Evolutionary conservation across 2,329 filamentous ascomycete species (phyloP).

Genomic region (Colletotrichum karsti): DNA sequence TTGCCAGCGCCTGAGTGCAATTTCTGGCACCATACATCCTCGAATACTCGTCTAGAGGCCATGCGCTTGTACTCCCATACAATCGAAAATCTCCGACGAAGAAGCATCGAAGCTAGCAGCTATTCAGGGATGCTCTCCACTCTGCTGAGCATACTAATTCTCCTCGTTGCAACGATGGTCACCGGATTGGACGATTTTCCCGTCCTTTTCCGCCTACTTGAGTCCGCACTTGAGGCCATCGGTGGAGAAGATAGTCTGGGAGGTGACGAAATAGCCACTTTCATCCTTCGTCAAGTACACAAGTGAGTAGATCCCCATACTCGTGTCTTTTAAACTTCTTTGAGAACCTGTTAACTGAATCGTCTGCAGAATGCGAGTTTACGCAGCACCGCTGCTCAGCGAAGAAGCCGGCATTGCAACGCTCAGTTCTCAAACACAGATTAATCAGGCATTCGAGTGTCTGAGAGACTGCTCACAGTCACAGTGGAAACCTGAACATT

Average conservation of each 20-base stretch:
- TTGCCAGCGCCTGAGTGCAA: neutral
- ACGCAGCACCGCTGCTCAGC: conserved; percentile 1
- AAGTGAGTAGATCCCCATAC: neutral
- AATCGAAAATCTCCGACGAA: neutral
- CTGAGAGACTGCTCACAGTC: neutral
- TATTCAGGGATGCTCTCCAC: conserved; percentile 14
- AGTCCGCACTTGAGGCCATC: conserved; percentile 36
- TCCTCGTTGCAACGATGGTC: conserved; percentile 35
- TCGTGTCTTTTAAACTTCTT: neutral
- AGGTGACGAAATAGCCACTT: conserved; percentile 6
- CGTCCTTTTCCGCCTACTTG: conserved; percentile 32
- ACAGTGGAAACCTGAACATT: conserved; percentile 1
- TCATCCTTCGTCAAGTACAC: neutral
- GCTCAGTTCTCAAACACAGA: neutral
- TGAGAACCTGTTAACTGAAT: neutral
- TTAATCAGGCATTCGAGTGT: neutral
- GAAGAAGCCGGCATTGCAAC: neutral
- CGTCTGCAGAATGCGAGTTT: neutral
- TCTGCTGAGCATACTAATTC: conserved; percentile 31
- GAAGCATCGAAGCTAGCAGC: neutral
- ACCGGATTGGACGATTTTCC: conserved; percentile 38
- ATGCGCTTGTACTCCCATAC: neutral
- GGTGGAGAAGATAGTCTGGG: conserved; percentile 33
- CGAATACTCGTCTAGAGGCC: neutral
- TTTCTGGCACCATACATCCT: neutral